These are phyloP conservation scores for Trypanosoma scelopori DNA, from an alignment of 208 protist genomes.

Conservation along the genomic window DNA sequence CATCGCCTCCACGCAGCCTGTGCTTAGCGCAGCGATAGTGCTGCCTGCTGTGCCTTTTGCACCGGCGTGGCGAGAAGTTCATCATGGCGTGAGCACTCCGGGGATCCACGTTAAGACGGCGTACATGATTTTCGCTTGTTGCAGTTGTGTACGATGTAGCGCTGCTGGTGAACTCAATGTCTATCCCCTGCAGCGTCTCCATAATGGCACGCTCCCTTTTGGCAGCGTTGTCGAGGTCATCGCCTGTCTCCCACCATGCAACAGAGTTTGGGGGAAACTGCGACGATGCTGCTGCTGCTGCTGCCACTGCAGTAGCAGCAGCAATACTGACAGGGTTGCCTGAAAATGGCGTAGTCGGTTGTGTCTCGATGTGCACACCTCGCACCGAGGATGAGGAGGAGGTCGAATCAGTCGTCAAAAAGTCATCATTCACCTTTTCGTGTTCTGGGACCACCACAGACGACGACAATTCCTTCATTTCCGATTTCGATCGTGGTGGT, in stretches of 20 bases:
- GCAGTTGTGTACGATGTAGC: constrained; percentile 72
- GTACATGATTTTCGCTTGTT: constrained; percentile 33
- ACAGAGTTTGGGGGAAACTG: constrained; percentile 48
- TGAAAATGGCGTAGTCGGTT: not conserved
- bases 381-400: not conserved
- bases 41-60: constrained; percentile 15
- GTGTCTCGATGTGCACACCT: not conserved
- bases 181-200: constrained; percentile 26
- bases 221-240: not conserved
- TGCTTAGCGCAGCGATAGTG: constrained; percentile 34
- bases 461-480: not conserved
- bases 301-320: not conserved
- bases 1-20: constrained; percentile 2
- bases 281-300: not conserved
- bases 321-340: not conserved
- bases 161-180: constrained; percentile 44
- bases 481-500: constrained; percentile 15
- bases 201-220: constrained; percentile 12
- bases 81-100: not conserved
- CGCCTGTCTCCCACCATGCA: constrained; percentile 72
- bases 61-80: constrained; percentile 6
- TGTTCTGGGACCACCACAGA: no score
- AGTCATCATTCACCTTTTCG: constrained; percentile 1
- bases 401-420: constrained; percentile 12
- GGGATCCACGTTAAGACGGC: not conserved